Percentiles rank a stretch among this genome's conserved stretches.
These are phyloP conservation scores for Plasmodium vinckei DNA, from an alignment of 169 alveolate species.

Conservation along the genomic window DNA sequence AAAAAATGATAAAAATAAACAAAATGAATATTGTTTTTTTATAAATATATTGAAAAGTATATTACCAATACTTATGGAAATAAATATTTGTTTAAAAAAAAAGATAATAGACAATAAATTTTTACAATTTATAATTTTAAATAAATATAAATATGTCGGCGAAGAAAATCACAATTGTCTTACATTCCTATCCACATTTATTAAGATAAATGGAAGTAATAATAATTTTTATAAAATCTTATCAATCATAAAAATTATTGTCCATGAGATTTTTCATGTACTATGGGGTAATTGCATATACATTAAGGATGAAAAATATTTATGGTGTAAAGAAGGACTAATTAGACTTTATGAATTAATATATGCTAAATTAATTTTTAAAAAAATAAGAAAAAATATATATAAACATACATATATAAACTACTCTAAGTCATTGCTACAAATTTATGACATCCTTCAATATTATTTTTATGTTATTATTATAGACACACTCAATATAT, in stretches of 20 bases:
- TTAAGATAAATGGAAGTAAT: not conserved
- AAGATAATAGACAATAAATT: conserved; percentile 16
- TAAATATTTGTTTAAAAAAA: conserved; percentile 5
- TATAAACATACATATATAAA: not conserved
- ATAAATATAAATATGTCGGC: conserved; percentile 44
- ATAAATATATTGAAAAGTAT: not conserved
- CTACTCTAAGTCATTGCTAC: not conserved
- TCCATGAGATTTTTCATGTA: conserved; percentile 49
- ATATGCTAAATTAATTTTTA: conserved; percentile 2
- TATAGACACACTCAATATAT: conserved; percentile 27
- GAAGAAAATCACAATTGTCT: conserved; percentile 57
- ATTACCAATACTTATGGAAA: conserved; percentile 16
- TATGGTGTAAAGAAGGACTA: conserved; percentile 59
- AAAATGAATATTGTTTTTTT: not conserved
- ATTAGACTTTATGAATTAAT: conserved; percentile 37
- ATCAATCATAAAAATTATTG: conserved; percentile 1
- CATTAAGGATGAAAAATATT: conserved; percentile 32
- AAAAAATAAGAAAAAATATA: not conserved
- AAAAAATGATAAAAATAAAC: not conserved
- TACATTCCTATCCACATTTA: conserved; percentile 13
- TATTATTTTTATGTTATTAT: conserved; percentile 33
- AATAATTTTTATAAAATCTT: not conserved
- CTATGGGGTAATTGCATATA: conserved; percentile 65
- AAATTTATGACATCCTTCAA: conserved; percentile 13
- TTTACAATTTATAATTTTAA: conserved; percentile 40